phyloP scores from a whole-genome alignment of 306 rosid species.

The Fagus crenata region DNA sequence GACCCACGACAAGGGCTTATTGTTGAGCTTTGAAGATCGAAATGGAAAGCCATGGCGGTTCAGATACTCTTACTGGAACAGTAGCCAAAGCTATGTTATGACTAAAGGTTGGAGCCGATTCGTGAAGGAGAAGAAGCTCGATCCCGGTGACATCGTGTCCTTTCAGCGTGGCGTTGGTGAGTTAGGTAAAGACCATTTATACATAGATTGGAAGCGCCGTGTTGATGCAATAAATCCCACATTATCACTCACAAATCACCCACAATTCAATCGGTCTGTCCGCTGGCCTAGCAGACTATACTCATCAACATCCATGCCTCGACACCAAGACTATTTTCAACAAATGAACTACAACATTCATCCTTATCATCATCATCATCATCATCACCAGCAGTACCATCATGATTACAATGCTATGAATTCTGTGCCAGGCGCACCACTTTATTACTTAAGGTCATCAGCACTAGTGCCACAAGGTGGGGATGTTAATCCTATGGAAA shows the following conservation, averaged over 20 bases:
- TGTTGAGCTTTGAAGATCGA: slow-evolving; percentile 69
- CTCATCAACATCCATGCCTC: slow-evolving; percentile 40
- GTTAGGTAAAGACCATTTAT: slow-evolving; percentile 48
- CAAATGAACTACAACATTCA: slow-evolving; percentile 34
- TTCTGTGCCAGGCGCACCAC: slow-evolving; percentile 36
- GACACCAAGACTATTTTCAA: slow-evolving; percentile 35
- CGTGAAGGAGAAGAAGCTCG: slow-evolving; percentile 82
- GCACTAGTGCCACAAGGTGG: slow-evolving; percentile 33
- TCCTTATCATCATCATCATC: slow-evolving; percentile 18
- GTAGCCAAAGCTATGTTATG: slow-evolving; percentile 94
- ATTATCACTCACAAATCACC: slow-evolving; percentile 41
- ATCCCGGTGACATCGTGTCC: slow-evolving; percentile 81
- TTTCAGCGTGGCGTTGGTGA: slow-evolving; percentile 76
- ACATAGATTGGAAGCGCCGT: slow-evolving; percentile 73
- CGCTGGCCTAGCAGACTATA: slow-evolving; percentile 51
- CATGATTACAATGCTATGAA: slow-evolving; percentile 16
- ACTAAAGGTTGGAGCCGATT: slow-evolving; percentile 95
- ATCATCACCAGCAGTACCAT: slow-evolving; percentile 13
- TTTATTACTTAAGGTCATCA: slow-evolving; percentile 34
- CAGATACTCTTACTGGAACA: slow-evolving; percentile 89
- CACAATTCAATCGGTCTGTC: slow-evolving; percentile 33
- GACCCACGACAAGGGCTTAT: slow-evolving; percentile 71
- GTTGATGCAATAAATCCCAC: slow-evolving; percentile 22
- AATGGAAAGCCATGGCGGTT: slow-evolving; percentile 78
- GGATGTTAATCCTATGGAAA: slow-evolving; percentile 31